These are phyloP conservation scores for Amanita muscaria DNA, from an alignment of 768 basidiomycete species.

Conservation along the genomic window DNA sequence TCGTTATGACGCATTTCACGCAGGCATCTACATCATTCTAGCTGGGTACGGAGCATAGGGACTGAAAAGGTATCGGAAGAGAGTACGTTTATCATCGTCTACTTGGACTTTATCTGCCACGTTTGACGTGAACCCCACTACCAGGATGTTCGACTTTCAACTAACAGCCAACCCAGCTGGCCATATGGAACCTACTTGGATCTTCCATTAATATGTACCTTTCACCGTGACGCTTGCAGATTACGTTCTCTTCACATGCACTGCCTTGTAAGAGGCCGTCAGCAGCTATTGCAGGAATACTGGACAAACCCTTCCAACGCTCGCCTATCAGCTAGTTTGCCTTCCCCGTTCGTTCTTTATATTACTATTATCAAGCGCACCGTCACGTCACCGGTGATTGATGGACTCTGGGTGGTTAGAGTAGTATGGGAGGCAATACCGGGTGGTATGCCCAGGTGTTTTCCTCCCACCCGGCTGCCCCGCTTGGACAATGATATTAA, in stretches of 20 bases:
- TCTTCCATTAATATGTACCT: conserved; percentile 69
- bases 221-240: conserved; percentile 49
- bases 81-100: conserved; percentile 35
- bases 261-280: conserved; percentile 24
- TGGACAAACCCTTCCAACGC: conserved; percentile 26
- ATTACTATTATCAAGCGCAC: conserved; percentile 26
- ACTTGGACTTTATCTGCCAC: not conserved
- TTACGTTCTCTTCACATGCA: conserved; percentile 27
- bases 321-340: conserved; percentile 45
- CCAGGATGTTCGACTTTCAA: conserved; percentile 53
- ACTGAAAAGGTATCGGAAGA: conserved; percentile 54
- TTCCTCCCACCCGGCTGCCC: conserved; percentile 14
- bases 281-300: conserved; percentile 23
- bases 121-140: not conserved
- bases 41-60: conserved; percentile 71
- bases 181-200: conserved; percentile 69
- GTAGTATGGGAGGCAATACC: conserved; percentile 7
- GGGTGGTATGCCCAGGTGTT: not conserved
- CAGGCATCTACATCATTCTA: conserved; percentile 37
- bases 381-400: not conserved
- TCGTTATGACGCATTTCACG: conserved; percentile 23
- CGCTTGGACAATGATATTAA: conserved; percentile 12
- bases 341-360: conserved; percentile 46
- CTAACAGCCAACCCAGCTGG: conserved; percentile 67
- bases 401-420: conserved; percentile 9